A percentile compares a stretch with the other conserved stretches of the same genome.
These are phyloP conservation scores for Phialophora tarda DNA, from an alignment of 2,329 filamentous ascomycete genomes.

Conservation along the genomic window DNA sequence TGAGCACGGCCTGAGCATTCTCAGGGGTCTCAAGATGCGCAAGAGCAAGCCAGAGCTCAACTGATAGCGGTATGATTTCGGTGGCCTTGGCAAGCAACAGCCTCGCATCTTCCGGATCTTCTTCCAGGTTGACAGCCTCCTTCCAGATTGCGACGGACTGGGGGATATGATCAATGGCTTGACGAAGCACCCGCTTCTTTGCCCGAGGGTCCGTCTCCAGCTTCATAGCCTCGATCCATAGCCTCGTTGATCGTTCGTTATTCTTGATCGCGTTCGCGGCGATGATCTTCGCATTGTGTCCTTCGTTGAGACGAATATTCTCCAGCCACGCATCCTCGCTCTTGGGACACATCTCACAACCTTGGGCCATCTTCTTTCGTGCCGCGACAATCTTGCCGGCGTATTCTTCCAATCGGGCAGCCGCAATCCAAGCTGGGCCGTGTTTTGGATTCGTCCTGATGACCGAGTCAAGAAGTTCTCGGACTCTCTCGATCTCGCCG, in stretches of 20 bases:
- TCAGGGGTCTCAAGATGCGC: slow-evolving; percentile 87
- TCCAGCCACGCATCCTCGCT: slow-evolving; percentile 96
- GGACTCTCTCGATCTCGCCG: slow-evolving; percentile 92
- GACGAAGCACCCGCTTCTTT: slow-evolving; percentile 90
- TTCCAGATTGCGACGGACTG: slow-evolving; percentile 99
- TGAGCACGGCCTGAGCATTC: slow-evolving; percentile 92
- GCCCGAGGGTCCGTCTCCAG: slow-evolving; percentile 80
- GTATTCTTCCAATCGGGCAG: slow-evolving; percentile 87
- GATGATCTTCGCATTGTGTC: slow-evolving; percentile 92
- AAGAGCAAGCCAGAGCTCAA: slow-evolving; percentile 93
- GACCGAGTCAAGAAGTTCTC: slow-evolving; percentile 91
- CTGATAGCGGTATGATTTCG: slow-evolving; percentile 89
- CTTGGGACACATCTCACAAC: slow-evolving; percentile 88
- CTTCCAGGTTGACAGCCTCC: slow-evolving; percentile 92
- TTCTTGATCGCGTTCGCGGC: slow-evolving; percentile 91
- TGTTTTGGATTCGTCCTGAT: slow-evolving; percentile 97
- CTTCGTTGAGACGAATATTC: slow-evolving; percentile 90
- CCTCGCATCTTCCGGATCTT: slow-evolving; percentile 84
- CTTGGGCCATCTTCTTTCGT: slow-evolving; percentile 82
- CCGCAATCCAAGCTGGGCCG: slow-evolving; percentile 93
- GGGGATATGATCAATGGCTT: slow-evolving; percentile 89
- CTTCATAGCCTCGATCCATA: slow-evolving; percentile 97
- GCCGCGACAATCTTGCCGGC: slow-evolving; percentile 91
- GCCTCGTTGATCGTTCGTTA: slow-evolving; percentile 82
- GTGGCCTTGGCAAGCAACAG: slow-evolving; percentile 92